Evolutionary conservation across 768 basidiomycete genomes (phyloP).

Genomic region (Grammothele lineata): DNA sequence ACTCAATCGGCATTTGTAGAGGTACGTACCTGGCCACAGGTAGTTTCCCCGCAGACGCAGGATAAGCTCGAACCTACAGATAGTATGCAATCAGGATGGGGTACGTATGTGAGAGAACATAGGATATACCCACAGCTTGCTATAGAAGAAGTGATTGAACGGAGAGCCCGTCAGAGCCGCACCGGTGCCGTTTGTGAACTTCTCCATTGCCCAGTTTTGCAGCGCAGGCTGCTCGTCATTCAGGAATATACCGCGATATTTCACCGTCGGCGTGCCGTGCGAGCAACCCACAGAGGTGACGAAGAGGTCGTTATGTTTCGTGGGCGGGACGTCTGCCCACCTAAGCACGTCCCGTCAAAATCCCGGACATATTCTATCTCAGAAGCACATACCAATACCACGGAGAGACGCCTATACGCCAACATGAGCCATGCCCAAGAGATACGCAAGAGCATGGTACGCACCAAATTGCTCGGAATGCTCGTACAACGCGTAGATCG

Average conservation of each 20-base stretch:
- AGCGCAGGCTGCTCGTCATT: slow-evolving; percentile 76
- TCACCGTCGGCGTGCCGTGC: slow-evolving; percentile 63
- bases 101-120: background rate
- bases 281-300: slow-evolving; percentile 35
- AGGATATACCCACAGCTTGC: slow-evolving; percentile 39
- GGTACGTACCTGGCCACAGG: slow-evolving; percentile 51
- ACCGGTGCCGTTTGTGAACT: slow-evolving; percentile 63
- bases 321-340: slow-evolving; percentile 73
- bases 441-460: background rate
- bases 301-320: slow-evolving; percentile 44
- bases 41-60: slow-evolving; percentile 66
- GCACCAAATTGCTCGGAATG: slow-evolving; percentile 64
- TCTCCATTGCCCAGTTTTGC: slow-evolving; percentile 66
- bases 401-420: slow-evolving; percentile 50
- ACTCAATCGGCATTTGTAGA: too few relatives aligned
- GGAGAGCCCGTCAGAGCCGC: slow-evolving; percentile 45
- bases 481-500: slow-evolving; percentile 63
- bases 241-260: slow-evolving; percentile 69
- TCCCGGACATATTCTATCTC: background rate
- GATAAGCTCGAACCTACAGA: slow-evolving; percentile 67
- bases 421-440: background rate
- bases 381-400: slow-evolving; percentile 54
- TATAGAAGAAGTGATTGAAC: slow-evolving; percentile 61
- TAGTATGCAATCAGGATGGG: background rate
- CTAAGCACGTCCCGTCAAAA: too few relatives aligned